Base-by-base conservation (phyloP, 306 rosid genomes). In the Medicago arabica region DNA sequence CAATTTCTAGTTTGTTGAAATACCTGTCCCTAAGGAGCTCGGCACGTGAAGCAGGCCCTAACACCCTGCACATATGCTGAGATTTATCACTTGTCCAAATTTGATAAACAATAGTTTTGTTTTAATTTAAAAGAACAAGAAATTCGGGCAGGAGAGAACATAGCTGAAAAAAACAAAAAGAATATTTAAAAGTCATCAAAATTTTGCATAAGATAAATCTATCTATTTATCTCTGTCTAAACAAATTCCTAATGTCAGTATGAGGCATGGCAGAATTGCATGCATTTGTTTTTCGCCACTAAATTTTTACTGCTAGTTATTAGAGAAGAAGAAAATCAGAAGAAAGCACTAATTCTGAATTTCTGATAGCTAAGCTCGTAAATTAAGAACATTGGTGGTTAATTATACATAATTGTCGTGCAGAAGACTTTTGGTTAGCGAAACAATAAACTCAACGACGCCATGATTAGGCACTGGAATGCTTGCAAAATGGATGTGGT, bases 61-160 rank as follows among this genome's bases (percentile, higher is more conserved):
- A 81, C 47, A 82, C 89, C 80, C 96, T 89, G 80, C n/a, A 49
- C 8, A 68, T 16, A 38, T 18, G 31, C 71, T 16, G 78, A 28
- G 41, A 55, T 67, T 7, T 38, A 61, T 76, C 75, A 58, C 18
- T 7, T 12, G 31, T n/a, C 19, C 58, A 73, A 67, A 36, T 55
- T 36, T 46, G 2, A 13, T n/a, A 21, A 31, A 17, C 18, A 47
- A 8, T 14, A 31, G 9, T 49, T 2, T 36, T 36, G 50, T 19
- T 59, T 47, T 41, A 78, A 70, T 71, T 8, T 9, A 40, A 53
- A 51, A 25, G 28, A 25, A 25, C 28, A 25, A 25, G 28, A 25
- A 25, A 25, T 25, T 25, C 28, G 1, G 28, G 28, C 28, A 25
- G 2, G 28, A 25, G 28, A 54, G 8, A 67, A 44, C 61, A 17